These are phyloP conservation scores for Vitis vinifera DNA, from an alignment of 164 flowering plant genomes.

Conservation along the genomic window ASM3070453v1 NC_081809.1:24236001-24236500, in stretches of 20 bases:
- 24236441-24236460: slow-evolving; percentile 7
- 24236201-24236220: slow-evolving; percentile 5
- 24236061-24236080: slow-evolving; percentile 16
- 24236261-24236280: slow-evolving; percentile 10
- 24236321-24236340: slow-evolving; percentile 14
- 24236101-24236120: slow-evolving; percentile 10
- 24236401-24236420: slow-evolving; percentile 15
- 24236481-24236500: slow-evolving; percentile 16
- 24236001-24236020: slow-evolving; percentile 12
- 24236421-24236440: slow-evolving; percentile 12
- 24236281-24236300: slow-evolving; percentile 10
- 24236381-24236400: slow-evolving; percentile 12
- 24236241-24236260: slow-evolving; percentile 10
- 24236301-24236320: slow-evolving; percentile 20
- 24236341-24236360: slow-evolving; percentile 12
- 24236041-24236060: slow-evolving; percentile 18
- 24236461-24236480: slow-evolving; percentile 9
- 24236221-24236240: slow-evolving; percentile 18
- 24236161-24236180: slow-evolving; percentile 11
- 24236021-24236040: slow-evolving; percentile 6
- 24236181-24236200: slow-evolving; percentile 6
- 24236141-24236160: slow-evolving; percentile 1
- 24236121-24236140: slow-evolving; percentile 2
- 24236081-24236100: slow-evolving; percentile 10
- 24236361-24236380: slow-evolving; percentile 12